Evolutionary conservation across 2,329 filamentous ascomycete genomes (phyloP).

Genomic region (Alternaria dauci): DNA sequence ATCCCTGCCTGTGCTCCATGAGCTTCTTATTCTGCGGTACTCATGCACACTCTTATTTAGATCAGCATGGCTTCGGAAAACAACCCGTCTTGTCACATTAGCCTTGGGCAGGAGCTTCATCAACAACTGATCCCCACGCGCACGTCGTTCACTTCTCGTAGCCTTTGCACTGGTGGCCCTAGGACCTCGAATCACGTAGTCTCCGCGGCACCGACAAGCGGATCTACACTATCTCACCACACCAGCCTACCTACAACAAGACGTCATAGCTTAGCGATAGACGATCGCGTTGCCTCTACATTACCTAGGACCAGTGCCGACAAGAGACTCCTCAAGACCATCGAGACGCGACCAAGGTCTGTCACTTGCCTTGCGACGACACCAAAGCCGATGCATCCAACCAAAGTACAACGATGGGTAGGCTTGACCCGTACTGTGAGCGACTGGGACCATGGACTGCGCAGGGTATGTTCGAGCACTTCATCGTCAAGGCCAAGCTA

Average conservation of each 20-base stretch:
- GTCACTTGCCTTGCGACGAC: conserved; percentile 26
- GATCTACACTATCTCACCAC: conserved; percentile 11
- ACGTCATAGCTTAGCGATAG: conserved; percentile 12
- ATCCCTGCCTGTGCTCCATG: conserved; percentile 21
- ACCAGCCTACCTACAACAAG: conserved; percentile 1
- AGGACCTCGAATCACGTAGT: conserved; percentile 3
- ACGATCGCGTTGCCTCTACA: conserved; percentile 9
- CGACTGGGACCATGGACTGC: conserved; percentile 56
- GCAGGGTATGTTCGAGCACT: conserved; percentile 50
- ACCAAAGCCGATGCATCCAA: conserved; percentile 30
- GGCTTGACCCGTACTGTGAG: conserved; percentile 43
- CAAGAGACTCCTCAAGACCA: not conserved
- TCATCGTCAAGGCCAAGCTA: conserved; percentile 7
- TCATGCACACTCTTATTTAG: conserved; percentile 29
- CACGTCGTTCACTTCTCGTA: conserved; percentile 21
- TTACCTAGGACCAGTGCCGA: conserved; percentile 1
- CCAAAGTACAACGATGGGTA: conserved; percentile 45
- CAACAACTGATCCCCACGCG: conserved; percentile 28
- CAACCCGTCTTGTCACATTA: conserved; percentile 19
- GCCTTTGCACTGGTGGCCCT: not conserved
- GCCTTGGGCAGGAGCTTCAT: conserved; percentile 25
- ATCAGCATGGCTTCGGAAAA: conserved; percentile 29
- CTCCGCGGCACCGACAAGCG: conserved; percentile 7
- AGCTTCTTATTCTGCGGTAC: conserved; percentile 24
- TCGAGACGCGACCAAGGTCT: conserved; percentile 24